These are phyloP conservation scores for Echium plantagineum DNA, from an alignment of 257 asterid species.

Conservation along the genomic window DNA sequence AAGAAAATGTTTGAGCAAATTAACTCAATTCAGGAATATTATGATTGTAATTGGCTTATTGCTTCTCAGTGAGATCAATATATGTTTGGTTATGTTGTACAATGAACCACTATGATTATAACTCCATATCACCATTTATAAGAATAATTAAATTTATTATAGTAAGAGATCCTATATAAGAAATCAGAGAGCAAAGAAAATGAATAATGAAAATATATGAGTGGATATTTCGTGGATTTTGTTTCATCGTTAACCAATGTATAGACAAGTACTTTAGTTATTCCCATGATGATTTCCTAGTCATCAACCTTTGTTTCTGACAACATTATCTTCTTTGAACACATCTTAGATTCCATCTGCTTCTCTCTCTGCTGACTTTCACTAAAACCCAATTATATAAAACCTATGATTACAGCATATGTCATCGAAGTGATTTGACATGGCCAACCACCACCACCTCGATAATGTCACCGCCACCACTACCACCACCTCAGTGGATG, in stretches of 20 bases:
- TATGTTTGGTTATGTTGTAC: neutral
- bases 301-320: neutral
- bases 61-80: neutral
- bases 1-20: too few species aligned
- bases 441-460: neutral
- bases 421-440: too few species aligned
- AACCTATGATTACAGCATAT: neutral
- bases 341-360: neutral
- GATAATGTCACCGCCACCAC: neutral
- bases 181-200: too few species aligned
- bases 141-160: too few species aligned
- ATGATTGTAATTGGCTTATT: neutral
- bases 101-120: constrained; percentile 11
- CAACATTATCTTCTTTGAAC: neutral
- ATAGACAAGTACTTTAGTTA: too few species aligned
- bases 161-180: too few species aligned
- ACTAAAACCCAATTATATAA: neutral
- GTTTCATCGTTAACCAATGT: too few species aligned
- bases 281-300: neutral
- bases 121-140: neutral
- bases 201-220: too few species aligned
- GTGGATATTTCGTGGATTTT: too few species aligned
- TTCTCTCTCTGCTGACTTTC: neutral
- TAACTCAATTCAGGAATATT: neutral
- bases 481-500: neutral